Evolutionary conservation across 306 rosid genomes (phyloP).

Genomic region (Potentilla sterilis): DNA sequence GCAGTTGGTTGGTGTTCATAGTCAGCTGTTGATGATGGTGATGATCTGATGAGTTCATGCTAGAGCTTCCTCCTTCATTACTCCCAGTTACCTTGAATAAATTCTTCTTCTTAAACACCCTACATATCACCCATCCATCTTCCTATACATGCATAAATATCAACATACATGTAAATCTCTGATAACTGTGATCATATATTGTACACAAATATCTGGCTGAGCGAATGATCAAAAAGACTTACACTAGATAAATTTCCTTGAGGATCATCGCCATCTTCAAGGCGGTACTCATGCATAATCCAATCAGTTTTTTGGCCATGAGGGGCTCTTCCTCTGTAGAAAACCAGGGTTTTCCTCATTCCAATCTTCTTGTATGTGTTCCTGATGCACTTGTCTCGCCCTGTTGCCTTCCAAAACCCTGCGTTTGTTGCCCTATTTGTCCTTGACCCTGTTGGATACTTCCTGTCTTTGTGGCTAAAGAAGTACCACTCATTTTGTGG

Average conservation of each 20-base stretch:
- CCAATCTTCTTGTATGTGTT: constrained; percentile 80
- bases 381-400: constrained; percentile 88
- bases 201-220: background rate
- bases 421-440: constrained; percentile 90
- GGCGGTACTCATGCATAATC: constrained; percentile 98
- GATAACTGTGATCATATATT: background rate
- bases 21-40: constrained; percentile 47
- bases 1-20: constrained; percentile 30
- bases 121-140: constrained; percentile 94
- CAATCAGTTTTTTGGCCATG: constrained; percentile 95
- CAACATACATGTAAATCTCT: background rate
- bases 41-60: constrained; percentile 38
- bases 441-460: constrained; percentile 97
- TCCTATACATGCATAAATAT: constrained; percentile 45
- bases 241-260: constrained; percentile 38
- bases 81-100: constrained; percentile 59
- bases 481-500: constrained; percentile 98
- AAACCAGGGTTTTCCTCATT: constrained; percentile 90
- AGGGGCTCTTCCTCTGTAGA: constrained; percentile 93
- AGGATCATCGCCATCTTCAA: constrained; percentile 71
- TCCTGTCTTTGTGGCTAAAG: constrained; percentile 95
- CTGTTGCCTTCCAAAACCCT: constrained; percentile 98
- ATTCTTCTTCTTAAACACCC: constrained; percentile 95
- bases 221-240: constrained; percentile 2
- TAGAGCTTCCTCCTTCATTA: constrained; percentile 38